Evolutionary conservation across 1,139 yeast genomes (phyloP).

Genomic region (Geotrichum reessii): DNA sequence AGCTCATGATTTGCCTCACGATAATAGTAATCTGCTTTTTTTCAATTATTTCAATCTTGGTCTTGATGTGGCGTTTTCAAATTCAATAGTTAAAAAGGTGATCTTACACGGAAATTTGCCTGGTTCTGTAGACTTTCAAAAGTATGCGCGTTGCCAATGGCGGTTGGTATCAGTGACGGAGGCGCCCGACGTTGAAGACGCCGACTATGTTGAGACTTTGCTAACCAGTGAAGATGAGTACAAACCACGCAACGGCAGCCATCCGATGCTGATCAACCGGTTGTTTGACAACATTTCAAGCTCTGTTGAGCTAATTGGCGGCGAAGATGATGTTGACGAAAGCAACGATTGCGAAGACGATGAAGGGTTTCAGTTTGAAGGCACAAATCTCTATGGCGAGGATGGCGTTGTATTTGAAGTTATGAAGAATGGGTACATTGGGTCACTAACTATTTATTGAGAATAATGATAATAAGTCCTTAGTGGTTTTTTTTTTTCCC

Average conservation of each 20-base stretch:
- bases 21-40: constrained; percentile 22
- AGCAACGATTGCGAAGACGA: not conserved
- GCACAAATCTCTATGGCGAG: constrained; percentile 28
- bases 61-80: constrained; percentile 32
- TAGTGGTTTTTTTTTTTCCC: not conserved
- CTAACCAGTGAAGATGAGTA: constrained; percentile 22
- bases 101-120: constrained; percentile 35
- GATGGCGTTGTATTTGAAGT: constrained; percentile 30
- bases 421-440: constrained; percentile 22
- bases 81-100: constrained; percentile 29
- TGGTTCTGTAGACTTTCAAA: constrained; percentile 30
- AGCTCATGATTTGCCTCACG: not conserved
- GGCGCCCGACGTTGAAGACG: constrained; percentile 1
- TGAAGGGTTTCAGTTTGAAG: not conserved
- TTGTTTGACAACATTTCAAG: constrained; percentile 29
- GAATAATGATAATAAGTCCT: not conserved
- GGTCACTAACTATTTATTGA: constrained; percentile 10
- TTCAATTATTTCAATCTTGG: constrained; percentile 33
- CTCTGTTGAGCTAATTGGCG: constrained; percentile 31
- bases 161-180: constrained; percentile 1
- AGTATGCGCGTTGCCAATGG: constrained; percentile 34
- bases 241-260: constrained; percentile 12
- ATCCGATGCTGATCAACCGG: constrained; percentile 29
- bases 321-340: constrained; percentile 16
- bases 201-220: constrained; percentile 9